Conservation (phyloP, 2,329 filamentous ascomycete genomes). For the Mariannaea sp. region DNA sequence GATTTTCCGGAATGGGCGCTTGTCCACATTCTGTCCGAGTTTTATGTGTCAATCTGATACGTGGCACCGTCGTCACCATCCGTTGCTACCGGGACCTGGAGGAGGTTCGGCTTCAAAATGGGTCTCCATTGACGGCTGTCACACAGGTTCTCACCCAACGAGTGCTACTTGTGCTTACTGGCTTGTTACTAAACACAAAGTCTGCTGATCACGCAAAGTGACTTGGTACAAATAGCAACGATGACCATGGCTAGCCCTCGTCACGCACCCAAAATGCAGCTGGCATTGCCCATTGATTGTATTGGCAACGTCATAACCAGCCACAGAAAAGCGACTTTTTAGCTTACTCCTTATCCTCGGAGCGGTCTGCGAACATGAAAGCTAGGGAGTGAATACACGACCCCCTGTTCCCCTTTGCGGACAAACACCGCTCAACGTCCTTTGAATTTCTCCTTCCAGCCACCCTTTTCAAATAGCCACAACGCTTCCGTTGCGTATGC, state of each 20-base stretch:
- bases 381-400: neutral
- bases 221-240: neutral
- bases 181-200: too few species aligned
- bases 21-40: conserved; percentile 2
- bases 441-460: conserved; percentile 67
- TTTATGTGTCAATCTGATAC: conserved; percentile 10
- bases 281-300: too few species aligned
- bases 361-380: neutral
- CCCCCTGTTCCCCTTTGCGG: neutral
- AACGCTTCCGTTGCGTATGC: conserved; percentile 88
- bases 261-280: neutral
- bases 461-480: conserved; percentile 80
- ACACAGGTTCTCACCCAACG: conserved; percentile 9
- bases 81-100: conserved; percentile 2
- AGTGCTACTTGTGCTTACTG: neutral
- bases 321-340: too few species aligned
- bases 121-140: conserved; percentile 1
- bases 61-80: conserved; percentile 9
- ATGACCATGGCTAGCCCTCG: neutral
- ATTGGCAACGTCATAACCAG: too few species aligned
- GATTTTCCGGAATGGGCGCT: neutral
- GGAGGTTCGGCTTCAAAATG: neutral
- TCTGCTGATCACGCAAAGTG: too few species aligned
- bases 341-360: neutral
- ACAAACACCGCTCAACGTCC: conserved; percentile 50